Base-by-base conservation (phyloP, 768 basidiomycete species). In the Rickenella mellea region DNA sequence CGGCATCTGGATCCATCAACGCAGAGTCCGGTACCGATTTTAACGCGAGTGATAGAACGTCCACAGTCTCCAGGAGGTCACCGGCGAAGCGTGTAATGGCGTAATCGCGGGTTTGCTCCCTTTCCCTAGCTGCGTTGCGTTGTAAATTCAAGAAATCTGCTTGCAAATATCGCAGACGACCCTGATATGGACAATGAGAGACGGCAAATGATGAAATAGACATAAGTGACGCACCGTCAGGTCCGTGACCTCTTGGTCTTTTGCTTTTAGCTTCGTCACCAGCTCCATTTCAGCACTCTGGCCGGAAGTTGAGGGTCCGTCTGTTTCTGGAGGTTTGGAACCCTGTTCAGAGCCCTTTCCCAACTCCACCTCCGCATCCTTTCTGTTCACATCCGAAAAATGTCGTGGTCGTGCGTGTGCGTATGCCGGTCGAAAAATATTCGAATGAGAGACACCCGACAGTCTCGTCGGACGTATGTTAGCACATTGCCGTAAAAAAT, bases 61-160 rank as follows among this genome's bases (percentile, higher is more conserved):
- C 96, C 49, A 89, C 84, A 22, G 86, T 90, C 51, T 89, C 83
- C 35, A 92, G 77, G 42, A 92, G 73, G 67, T 91, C 86, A n/a
- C 69, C 66, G 8, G 96, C 94, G 59, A 99, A 97, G 27, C 78
- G 78, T 36, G 84, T 73, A 58, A 99, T 93, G 45, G 92, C 93
- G 64, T 84, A 97, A 62, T 96, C 90, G 45, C 81, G 79, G 25
- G 90, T 86, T 60, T 92, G 88, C 56, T 86, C 80, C 68, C 86
- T 90, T 66, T 98, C 96, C 46, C 85, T 76, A 22, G 82, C 81
- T 41, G 91, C 75, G 54, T 92, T 90, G 42, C 92, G 85, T 58
- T 93, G 91, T 32, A 96, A 72, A 62, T 98, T 99, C 32, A 94
- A 67, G 64, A 91, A 92, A 66, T 99, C 96, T 53, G 96, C 96